Percentiles rank a stretch among this genome's conserved stretches.
Conservation (phyloP, 352 stramenopile genomes). For the Phytophthora pistaciae region DNA sequence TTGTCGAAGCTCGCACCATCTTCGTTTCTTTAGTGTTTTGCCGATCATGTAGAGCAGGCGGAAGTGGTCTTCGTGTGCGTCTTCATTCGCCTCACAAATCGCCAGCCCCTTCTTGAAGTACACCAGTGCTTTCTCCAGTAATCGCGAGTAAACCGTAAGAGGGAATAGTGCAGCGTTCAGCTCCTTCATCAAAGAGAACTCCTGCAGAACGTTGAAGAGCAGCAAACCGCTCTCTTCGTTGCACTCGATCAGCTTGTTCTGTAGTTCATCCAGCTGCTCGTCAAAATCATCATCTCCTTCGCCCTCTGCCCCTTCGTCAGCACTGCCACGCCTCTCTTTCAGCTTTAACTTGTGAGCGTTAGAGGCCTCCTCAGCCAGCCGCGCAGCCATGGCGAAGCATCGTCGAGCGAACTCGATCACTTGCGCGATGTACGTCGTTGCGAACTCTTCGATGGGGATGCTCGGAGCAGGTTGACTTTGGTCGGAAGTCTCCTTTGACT, state of each 20-base stretch:
- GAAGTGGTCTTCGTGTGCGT: conserved; percentile 66
- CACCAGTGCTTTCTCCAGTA: conserved; percentile 37
- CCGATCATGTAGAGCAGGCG: conserved; percentile 80
- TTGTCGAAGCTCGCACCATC: conserved; percentile 38
- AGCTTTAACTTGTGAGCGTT: conserved; percentile 21
- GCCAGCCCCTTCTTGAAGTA: conserved; percentile 56
- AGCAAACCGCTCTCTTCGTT: conserved; percentile 80
- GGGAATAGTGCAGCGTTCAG: conserved; percentile 37
- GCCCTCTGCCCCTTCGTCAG: conserved; percentile 8
- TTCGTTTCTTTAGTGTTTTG: conserved; percentile 75
- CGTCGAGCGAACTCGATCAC: conserved; percentile 72
- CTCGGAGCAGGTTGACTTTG: conserved; percentile 2
- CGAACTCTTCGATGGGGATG: conserved; percentile 56
- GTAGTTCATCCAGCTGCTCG: conserved; percentile 41
- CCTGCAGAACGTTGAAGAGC: conserved; percentile 79
- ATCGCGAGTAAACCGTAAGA: conserved; percentile 28
- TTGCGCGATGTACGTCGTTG: conserved; percentile 53
- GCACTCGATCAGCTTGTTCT: conserved; percentile 58
- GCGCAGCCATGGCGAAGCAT: conserved; percentile 72
- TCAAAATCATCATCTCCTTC: conserved; percentile 25
- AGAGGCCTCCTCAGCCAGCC: conserved; percentile 35
- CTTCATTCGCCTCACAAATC: conserved; percentile 39
- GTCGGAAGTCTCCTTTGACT: neutral
- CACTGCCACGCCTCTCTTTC: conserved; percentile 6
- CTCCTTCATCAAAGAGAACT: conserved; percentile 64